Base-by-base conservation (phyloP, 148 eudicot species). In the Arctostaphylos glauca region DNA sequence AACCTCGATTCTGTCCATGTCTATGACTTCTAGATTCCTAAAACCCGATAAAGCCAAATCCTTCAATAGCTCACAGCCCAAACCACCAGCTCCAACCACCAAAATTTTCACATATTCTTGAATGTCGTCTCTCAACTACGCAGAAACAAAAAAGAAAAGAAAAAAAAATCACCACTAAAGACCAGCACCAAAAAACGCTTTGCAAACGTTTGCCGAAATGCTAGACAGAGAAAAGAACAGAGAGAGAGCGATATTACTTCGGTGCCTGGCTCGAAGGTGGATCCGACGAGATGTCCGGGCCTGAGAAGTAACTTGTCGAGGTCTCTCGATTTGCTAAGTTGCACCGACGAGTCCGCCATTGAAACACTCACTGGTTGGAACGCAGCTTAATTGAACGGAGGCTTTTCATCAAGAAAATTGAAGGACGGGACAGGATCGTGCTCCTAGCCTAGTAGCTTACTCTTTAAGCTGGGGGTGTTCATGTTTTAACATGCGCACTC, bases 11-110 rank as follows among this genome's bases (percentile, higher is more conserved):
- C 95, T 88, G 81, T 96, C 99, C 99, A 96, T 96, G 84, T 96
- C 99, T 14, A 96, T 96, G 68, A 96, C 99, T 47, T 96, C 98
- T 10, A 96, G 91, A 81, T 94, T 94, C 83, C 84, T 85, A 80
- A 96, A 96, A 70, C 99, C 99, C 41, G 99, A 88, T 44, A 96
- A 85, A 55, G 99, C 99, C 90, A 96, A 89, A 76, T 96, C 99
- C 86, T 96, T 96, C 12, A 96, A 85, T 85, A 94, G 89, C 84
- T 95, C 97, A 83, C 98, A 95, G 8, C 97, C 97, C 88, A 95
- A 87, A 16, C 97, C 98, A 87, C 98, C 99, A 47, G 98, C 99
- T 31, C 99, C 99, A 56, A 96, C 98, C 74, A 96, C 99, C 93
- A 94, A 84, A 52, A 94, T 86, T 76, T 76, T 90, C 52, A 87